phyloP scores from a whole-genome alignment of 129 eudicot species.

The Mikania micrantha region DNA sequence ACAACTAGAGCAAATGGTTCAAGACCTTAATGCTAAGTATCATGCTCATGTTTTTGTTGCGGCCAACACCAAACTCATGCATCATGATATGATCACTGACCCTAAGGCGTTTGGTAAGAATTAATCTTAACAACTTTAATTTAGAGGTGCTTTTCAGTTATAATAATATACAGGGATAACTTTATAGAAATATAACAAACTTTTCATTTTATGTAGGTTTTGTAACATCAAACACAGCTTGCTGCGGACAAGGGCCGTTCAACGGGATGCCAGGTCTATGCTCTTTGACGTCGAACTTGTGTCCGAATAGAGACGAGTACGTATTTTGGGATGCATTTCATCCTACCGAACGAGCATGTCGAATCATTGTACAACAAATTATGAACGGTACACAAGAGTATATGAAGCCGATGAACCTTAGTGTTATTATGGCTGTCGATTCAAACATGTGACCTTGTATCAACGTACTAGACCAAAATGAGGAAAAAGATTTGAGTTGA shows the following conservation, averaged over 20 bases:
- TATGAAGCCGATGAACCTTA: conserved; percentile 51
- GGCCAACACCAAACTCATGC: conserved; percentile 28
- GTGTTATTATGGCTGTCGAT: conserved; percentile 32
- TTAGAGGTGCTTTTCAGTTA: neutral
- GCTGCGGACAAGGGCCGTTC: conserved; percentile 40
- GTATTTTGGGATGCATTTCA: conserved; percentile 52
- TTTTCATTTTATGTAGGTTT: conserved; percentile 31
- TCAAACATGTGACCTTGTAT: conserved; percentile 19
- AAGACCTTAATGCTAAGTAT: conserved; percentile 20
- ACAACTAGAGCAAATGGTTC: conserved; percentile 25
- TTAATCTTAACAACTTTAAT: neutral
- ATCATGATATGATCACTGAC: conserved; percentile 27
- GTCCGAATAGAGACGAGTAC: conserved; percentile 30
- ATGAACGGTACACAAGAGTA: conserved; percentile 29
- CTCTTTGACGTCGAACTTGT: conserved; percentile 25
- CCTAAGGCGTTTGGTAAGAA: conserved; percentile 27
- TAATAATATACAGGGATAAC: no score
- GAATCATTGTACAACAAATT: conserved; percentile 31
- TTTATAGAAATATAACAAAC: no score
- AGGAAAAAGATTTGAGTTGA: neutral
- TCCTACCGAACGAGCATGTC: conserved; percentile 37
- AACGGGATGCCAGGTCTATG: conserved; percentile 27
- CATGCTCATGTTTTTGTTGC: conserved; percentile 18
- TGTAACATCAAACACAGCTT: conserved; percentile 27
- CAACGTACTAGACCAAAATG: neutral